phyloP scores from a whole-genome alignment of 768 basidiomycete genomes.

The Tricholomella constricta region DNA sequence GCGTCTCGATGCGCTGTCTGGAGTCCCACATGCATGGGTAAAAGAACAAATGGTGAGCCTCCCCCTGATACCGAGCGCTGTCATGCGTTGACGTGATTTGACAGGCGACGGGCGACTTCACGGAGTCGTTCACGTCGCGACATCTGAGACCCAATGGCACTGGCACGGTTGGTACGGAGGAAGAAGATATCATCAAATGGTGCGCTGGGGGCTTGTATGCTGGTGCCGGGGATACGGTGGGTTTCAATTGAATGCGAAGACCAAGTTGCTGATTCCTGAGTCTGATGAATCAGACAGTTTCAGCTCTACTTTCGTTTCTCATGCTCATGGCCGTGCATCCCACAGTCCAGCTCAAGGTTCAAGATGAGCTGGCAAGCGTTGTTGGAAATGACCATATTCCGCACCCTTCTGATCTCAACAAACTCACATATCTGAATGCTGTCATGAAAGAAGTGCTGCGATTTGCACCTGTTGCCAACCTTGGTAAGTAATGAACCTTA shows the following conservation, averaged over 20 bases:
- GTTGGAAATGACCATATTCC: constrained; percentile 35
- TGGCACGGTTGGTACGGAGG: constrained; percentile 26
- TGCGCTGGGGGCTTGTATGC: constrained; percentile 52
- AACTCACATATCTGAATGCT: constrained; percentile 34
- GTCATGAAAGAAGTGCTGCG: constrained; percentile 43
- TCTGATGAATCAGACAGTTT: constrained; percentile 43
- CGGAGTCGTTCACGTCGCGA: constrained; percentile 47
- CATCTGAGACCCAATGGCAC: constrained; percentile 30
- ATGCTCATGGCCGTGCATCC: constrained; percentile 52
- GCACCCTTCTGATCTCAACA: constrained; percentile 29
- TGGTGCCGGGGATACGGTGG: constrained; percentile 47
- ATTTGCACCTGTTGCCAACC: constrained; percentile 42
- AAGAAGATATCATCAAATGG: constrained; percentile 51
- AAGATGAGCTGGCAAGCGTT: constrained; percentile 42
- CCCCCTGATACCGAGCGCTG: neutral
- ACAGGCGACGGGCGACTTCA: constrained; percentile 32
- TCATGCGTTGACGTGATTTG: neutral
- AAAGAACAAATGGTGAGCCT: constrained; percentile 44
- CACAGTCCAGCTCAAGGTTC: constrained; percentile 38
- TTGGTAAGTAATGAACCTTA: constrained; percentile 29
- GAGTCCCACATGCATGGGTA: constrained; percentile 45
- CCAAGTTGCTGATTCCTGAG: neutral
- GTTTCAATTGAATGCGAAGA: constrained; percentile 1
- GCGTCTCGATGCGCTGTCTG: constrained; percentile 36
- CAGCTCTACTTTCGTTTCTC: constrained; percentile 46